Evolutionary conservation across 768 basidiomycete genomes (phyloP).

Genomic region (Suillus occidentalis): DNA sequence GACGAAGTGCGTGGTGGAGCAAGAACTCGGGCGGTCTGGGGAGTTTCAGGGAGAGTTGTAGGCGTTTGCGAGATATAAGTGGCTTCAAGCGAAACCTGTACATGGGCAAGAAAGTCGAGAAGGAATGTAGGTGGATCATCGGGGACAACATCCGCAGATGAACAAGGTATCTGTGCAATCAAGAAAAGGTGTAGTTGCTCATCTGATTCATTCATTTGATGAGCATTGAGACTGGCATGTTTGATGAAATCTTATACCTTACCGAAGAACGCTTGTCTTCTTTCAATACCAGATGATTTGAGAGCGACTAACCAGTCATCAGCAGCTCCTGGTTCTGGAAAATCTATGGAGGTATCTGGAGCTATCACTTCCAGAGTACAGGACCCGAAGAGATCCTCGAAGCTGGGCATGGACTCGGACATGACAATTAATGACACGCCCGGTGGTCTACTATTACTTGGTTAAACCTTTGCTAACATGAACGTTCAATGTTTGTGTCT

Average conservation of each 20-base stretch:
- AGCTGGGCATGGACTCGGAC: constrained; percentile 41
- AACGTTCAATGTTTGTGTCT: neutral
- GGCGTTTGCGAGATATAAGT: constrained; percentile 67
- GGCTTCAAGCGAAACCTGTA: constrained; percentile 80
- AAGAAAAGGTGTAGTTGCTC: constrained; percentile 55
- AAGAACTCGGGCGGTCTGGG: constrained; percentile 33
- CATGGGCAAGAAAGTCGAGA: constrained; percentile 61
- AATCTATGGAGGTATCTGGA: constrained; percentile 62
- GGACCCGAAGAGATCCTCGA: constrained; percentile 65
- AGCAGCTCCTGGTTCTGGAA: constrained; percentile 46
- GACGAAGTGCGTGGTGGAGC: constrained; percentile 59
- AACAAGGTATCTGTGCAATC: constrained; percentile 35
- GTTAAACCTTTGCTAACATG: neutral
- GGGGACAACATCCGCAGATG: constrained; percentile 37
- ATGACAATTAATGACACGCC: constrained; percentile 12
- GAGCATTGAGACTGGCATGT: constrained; percentile 18
- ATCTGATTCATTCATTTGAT: constrained; percentile 36
- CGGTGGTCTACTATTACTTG: neutral
- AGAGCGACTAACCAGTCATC: constrained; percentile 60
- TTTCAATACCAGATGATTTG: constrained; percentile 43
- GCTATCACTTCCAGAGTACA: constrained; percentile 61
- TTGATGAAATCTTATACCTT: constrained; percentile 27
- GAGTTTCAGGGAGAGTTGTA: constrained; percentile 34
- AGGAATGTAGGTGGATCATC: constrained; percentile 34
- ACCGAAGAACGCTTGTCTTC: constrained; percentile 79